Conservation (phyloP, 1,139 yeast genomes). For the Scheffersomyces titani region DNA sequence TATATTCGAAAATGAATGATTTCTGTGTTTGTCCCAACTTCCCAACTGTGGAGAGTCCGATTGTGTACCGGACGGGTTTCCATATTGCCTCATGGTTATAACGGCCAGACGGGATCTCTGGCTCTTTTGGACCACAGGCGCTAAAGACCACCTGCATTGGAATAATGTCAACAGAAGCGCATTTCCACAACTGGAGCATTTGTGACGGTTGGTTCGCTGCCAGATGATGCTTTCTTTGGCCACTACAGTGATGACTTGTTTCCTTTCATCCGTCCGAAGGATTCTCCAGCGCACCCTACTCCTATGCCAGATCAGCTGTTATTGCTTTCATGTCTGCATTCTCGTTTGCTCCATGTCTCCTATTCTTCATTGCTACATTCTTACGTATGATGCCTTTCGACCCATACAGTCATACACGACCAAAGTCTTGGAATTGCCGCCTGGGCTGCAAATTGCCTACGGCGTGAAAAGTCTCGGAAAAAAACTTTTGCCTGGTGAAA, state of each 20-base stretch:
- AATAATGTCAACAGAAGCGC: not conserved
- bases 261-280: no score
- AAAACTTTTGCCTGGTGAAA: not conserved
- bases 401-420: not conserved
- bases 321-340: not conserved
- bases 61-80: not conserved
- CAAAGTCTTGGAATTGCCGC: not conserved
- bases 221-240: not conserved
- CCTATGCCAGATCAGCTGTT: no score
- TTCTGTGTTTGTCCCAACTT: not conserved
- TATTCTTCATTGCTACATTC: not conserved
- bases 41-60: not conserved
- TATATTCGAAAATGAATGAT: not conserved
- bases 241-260: no score
- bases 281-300: no score
- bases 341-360: not conserved
- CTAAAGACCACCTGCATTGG: not conserved
- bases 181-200: not conserved
- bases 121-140: not conserved
- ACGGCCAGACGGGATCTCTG: constrained; percentile 4
- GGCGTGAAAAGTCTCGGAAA: not conserved
- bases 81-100: constrained; percentile 8
- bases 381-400: not conserved
- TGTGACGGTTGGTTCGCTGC: not conserved
- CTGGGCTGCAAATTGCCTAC: not conserved